A percentile compares a stretch with the other conserved stretches of the same genome.
Evolutionary conservation across 2,329 filamentous ascomycete species (phyloP).

Genomic region (Metarhizium sp.): DNA sequence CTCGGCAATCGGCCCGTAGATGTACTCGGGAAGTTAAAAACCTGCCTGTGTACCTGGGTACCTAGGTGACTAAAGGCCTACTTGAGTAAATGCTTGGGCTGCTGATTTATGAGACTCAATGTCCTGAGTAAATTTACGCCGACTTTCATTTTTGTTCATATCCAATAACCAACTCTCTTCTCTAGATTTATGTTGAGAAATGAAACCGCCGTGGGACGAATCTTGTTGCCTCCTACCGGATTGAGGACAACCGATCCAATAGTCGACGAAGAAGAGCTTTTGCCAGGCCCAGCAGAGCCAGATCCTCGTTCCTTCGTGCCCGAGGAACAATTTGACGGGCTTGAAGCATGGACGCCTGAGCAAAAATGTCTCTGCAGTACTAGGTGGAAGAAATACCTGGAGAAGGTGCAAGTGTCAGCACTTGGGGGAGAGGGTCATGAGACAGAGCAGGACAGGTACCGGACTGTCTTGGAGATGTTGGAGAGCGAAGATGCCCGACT

Average conservation of each 20-base stretch:
- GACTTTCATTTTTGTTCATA: neutral
- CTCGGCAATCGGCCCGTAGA: no score
- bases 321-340: neutral
- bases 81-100: neutral
- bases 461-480: neutral
- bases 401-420: neutral
- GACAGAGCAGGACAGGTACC: conserved; percentile 6
- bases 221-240: neutral
- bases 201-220: neutral
- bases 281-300: neutral
- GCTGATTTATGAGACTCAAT: neutral
- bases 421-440: neutral
- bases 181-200: neutral
- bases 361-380: neutral
- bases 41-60: no score
- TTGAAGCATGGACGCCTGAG: neutral
- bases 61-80: neutral
- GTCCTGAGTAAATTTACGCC: neutral
- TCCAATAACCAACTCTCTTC: neutral
- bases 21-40: no score
- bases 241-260: neutral
- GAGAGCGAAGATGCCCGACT: neutral
- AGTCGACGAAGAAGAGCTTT: neutral
- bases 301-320: neutral
- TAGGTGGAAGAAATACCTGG: neutral